Percentiles rank a stretch among this genome's conserved stretches.
These are phyloP conservation scores for Cryptococcus sp. DNA, from an alignment of 1,284 basidiomycete genomes.

Conservation along the genomic window DNA sequence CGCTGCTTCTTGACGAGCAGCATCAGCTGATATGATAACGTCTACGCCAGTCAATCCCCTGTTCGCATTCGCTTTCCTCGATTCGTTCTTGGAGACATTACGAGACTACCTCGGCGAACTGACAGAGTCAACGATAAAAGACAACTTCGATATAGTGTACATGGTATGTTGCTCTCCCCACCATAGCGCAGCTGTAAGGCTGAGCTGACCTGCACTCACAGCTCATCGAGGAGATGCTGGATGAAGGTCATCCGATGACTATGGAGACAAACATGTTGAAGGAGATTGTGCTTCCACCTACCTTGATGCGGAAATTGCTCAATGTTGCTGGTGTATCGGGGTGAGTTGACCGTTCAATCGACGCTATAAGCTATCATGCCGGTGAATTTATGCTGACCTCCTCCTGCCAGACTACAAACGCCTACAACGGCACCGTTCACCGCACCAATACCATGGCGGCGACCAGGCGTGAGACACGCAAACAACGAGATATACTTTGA, in stretches of 20 bases:
- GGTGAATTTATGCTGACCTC: neutral
- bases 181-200: neutral
- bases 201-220: slow-evolving; percentile 42
- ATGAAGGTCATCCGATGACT: slow-evolving; percentile 89
- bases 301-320: slow-evolving; percentile 75
- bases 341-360: slow-evolving; percentile 32
- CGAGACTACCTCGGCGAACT: slow-evolving; percentile 81
- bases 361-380: neutral
- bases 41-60: slow-evolving; percentile 73
- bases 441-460: slow-evolving; percentile 92
- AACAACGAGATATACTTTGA: slow-evolving; percentile 96
- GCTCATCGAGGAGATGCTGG: slow-evolving; percentile 93
- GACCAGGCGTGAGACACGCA: slow-evolving; percentile 77
- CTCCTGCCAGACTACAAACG: slow-evolving; percentile 47
- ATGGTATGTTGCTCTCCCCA: slow-evolving; percentile 61
- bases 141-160: slow-evolving; percentile 95
- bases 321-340: slow-evolving; percentile 63
- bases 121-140: slow-evolving; percentile 72
- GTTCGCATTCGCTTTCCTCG: slow-evolving; percentile 84
- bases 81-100: slow-evolving; percentile 79
- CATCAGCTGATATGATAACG: neutral
- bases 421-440: slow-evolving; percentile 70
- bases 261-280: slow-evolving; percentile 90
- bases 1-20: neutral
- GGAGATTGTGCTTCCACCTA: slow-evolving; percentile 87